These are phyloP conservation scores for Stygiomarasmius scandens DNA, from an alignment of 1,284 basidiomycete species.

Conservation along the genomic window DNA sequence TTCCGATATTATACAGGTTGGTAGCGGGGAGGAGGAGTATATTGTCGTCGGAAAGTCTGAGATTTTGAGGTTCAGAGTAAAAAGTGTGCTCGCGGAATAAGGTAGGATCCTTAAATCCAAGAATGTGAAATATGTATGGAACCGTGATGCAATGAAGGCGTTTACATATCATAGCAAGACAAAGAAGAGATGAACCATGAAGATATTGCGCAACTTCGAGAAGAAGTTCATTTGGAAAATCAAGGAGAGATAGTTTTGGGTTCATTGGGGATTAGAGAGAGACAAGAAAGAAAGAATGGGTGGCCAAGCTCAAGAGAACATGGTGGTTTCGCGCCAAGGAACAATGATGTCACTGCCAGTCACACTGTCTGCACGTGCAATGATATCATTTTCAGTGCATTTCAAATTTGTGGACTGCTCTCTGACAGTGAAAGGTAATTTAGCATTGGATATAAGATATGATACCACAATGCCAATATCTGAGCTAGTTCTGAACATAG, in stretches of 20 bases:
- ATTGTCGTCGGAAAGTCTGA: not conserved
- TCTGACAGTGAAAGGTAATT: too few relatives aligned
- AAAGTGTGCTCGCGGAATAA: too few relatives aligned
- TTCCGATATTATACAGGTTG: not conserved
- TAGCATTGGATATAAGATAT: too few relatives aligned
- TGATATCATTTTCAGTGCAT: too few relatives aligned
- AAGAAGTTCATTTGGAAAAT: not conserved
- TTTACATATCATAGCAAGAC: not conserved
- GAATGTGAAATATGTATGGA: not conserved
- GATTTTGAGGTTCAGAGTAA: too few relatives aligned
- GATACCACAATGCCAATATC: too few relatives aligned
- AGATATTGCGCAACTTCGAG: not conserved
- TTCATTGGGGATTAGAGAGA: not conserved
- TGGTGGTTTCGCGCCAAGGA: too few relatives aligned
- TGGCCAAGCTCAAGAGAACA: not conserved
- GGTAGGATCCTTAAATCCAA: not conserved
- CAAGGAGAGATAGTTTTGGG: not conserved
- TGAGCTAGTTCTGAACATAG: too few relatives aligned
- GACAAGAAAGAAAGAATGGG: not conserved
- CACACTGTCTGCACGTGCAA: too few relatives aligned
- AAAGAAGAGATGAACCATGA: not conserved
- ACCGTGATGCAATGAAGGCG: not conserved
- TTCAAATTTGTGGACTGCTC: too few relatives aligned
- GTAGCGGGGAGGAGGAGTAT: not conserved
- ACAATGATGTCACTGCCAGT: too few relatives aligned